Evolutionary conservation across 805 yeast genomes (phyloP), one percentile per base, ranked within the genome.

Genomic region (Ogataea naganishii): DNA sequence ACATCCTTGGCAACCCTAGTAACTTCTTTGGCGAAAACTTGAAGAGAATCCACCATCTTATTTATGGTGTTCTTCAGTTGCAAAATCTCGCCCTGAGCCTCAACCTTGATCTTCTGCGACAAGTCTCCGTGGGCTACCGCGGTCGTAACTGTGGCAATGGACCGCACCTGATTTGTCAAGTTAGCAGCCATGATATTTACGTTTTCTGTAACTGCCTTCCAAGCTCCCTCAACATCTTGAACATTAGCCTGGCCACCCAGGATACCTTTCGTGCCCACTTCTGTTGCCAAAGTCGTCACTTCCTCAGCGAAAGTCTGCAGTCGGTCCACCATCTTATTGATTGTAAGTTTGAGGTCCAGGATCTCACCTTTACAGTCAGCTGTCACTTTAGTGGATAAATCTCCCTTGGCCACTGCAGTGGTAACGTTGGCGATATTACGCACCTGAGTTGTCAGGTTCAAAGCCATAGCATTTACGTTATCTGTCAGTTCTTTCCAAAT

Each of bases 111-210:
- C 55, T 84, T 84, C 47, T 80, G 88, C 4, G 82, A 73, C 41
- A 84, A 64, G 49, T 84, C 94, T 46, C 95, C 95, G 52, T 80
- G 81, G 1, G 95, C 95, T 25, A 84, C 95, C 3, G 94, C 94
- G 4, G 94, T 80, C 2, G 94, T 85, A 34, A 84, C 95, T 9
- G 86, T 81, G 4, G 94, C 94, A 43, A 84, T 84, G 12, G 85
- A 75, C 56, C 95, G 69, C 41, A 84, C 95, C 58, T 84, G 95
- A 39, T 80, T 82, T 4, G 95, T 84, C 42, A 84, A 64, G 49
- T 84, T 84, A 20, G 79, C 66, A 6, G 95, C 95, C 95, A 84
- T 84, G 31, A 79, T 76, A 49, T 84, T 84, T 41, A 84, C 86
- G 41, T 81, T 83, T 49, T 83, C 94, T n/a, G 89, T 80, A 36